Evolutionary conservation across 2,329 filamentous ascomycete genomes (phyloP).

Genomic region (Cladosporium velox): DNA sequence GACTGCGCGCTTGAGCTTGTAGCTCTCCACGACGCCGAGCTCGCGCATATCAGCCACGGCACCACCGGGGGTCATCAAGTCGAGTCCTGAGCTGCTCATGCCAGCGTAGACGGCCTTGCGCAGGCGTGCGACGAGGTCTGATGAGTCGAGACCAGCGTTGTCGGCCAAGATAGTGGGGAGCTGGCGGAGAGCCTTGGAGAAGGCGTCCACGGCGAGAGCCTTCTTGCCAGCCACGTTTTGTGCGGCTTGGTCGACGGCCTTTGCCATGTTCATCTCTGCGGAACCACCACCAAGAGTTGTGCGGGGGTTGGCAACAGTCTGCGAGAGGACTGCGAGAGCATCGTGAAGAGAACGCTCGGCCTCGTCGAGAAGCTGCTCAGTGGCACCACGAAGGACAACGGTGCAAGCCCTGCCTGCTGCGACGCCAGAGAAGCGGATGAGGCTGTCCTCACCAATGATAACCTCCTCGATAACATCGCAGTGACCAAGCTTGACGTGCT

Average conservation of each 20-base stretch:
- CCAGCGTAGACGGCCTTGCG: slow-evolving; percentile 95
- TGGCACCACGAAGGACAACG: slow-evolving; percentile 92
- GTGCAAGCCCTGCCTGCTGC: slow-evolving; percentile 94
- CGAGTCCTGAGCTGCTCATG: slow-evolving; percentile 86
- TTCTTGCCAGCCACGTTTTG: slow-evolving; percentile 97
- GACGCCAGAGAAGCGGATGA: slow-evolving; percentile 97
- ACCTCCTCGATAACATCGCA: slow-evolving; percentile 97
- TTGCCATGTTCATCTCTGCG: slow-evolving; percentile 98
- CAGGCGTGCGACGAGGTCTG: slow-evolving; percentile 86
- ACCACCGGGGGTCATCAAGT: slow-evolving; percentile 84
- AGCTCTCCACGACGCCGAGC: slow-evolving; percentile 92
- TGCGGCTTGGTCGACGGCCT: slow-evolving; percentile 90
- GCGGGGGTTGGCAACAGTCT: slow-evolving; percentile 91
- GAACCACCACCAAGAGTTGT: slow-evolving; percentile 94
- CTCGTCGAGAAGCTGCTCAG: slow-evolving; percentile 95
- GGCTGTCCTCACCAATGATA: slow-evolving; percentile 94
- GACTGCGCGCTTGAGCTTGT: slow-evolving; percentile 98
- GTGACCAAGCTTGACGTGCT: slow-evolving; percentile 92
- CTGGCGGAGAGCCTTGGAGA: slow-evolving; percentile 85
- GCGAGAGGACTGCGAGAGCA: slow-evolving; percentile 90
- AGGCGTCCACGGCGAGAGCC: slow-evolving; percentile 87
- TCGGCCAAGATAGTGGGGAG: slow-evolving; percentile 95
- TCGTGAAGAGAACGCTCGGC: slow-evolving; percentile 95
- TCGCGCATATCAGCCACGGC: slow-evolving; percentile 96
- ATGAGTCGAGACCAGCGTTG: slow-evolving; percentile 94